Conservation (phyloP, 768 basidiomycete species). For the Leccinum barrowsii region DNA sequence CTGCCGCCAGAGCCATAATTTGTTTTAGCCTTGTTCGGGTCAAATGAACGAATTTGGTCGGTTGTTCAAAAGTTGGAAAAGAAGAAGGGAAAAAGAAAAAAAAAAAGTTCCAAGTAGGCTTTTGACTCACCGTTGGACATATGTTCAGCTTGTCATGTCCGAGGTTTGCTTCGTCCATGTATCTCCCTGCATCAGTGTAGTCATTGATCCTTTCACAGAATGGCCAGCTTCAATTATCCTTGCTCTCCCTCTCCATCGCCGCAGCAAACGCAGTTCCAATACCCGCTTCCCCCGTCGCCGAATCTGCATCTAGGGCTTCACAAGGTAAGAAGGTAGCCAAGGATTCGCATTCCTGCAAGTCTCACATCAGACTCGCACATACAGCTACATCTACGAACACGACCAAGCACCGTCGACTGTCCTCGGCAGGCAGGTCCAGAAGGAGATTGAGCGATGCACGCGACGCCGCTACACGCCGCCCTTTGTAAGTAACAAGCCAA, state of each 20-base stretch:
- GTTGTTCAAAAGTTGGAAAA: constrained; percentile 13
- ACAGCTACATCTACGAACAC: constrained; percentile 31
- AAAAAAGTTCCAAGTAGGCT: background rate
- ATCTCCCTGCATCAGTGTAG: no score
- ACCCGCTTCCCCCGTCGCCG: constrained; percentile 28
- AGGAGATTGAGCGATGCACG: constrained; percentile 75
- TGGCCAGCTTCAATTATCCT: constrained; percentile 34
- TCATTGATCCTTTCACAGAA: constrained; percentile 5
- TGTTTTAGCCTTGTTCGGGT: constrained; percentile 10
- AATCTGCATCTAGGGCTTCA: constrained; percentile 13
- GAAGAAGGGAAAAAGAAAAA: background rate
- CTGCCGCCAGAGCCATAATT: background rate
- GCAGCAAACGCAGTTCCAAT: constrained; percentile 52
- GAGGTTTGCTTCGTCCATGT: constrained; percentile 11
- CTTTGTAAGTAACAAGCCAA: constrained; percentile 53
- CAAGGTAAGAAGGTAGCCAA: constrained; percentile 14
- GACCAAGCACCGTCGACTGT: constrained; percentile 62
- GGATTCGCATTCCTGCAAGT: background rate
- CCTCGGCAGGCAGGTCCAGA: constrained; percentile 66
- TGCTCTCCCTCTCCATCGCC: constrained; percentile 67
- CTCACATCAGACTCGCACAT: background rate
- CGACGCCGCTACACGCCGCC: constrained; percentile 72
- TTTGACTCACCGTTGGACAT: background rate
- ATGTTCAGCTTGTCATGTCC: constrained; percentile 20
- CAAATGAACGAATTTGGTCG: constrained; percentile 23